Percentiles rank a stretch among this genome's conserved stretches.
phyloP scores from a whole-genome alignment of 2,329 filamentous ascomycete species.

The Pseudopyrenochaeta lycopersici region DNA sequence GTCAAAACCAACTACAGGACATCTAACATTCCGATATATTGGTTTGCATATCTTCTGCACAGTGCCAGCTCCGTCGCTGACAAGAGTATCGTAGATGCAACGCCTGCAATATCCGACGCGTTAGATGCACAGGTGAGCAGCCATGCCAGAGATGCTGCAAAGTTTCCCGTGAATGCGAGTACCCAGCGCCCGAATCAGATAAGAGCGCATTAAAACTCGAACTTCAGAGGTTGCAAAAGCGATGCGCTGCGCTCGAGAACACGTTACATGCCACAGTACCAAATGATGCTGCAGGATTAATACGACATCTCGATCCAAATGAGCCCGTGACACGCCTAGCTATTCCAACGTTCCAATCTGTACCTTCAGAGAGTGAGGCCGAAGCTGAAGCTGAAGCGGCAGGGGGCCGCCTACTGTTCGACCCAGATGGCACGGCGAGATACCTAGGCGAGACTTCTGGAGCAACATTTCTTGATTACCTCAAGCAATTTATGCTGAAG shows the following conservation, averaged over 20 bases:
- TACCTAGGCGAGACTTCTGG: conserved; percentile 37
- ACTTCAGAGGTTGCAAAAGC: conserved; percentile 28
- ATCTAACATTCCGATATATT: background rate
- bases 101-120: conserved; percentile 35
- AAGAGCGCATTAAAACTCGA: conserved; percentile 29
- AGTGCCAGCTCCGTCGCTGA: conserved; percentile 4
- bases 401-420: conserved; percentile 28
- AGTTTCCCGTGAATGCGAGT: conserved; percentile 30
- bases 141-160: conserved; percentile 34
- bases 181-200: conserved; percentile 29
- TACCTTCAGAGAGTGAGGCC: conserved; percentile 10
- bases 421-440: conserved; percentile 24
- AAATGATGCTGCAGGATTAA: conserved; percentile 21
- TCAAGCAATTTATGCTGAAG: conserved; percentile 37
- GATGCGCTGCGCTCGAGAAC: conserved; percentile 30
- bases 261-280: conserved; percentile 22
- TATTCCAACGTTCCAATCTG: conserved; percentile 15
- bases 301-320: conserved; percentile 18
- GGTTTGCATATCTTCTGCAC: background rate
- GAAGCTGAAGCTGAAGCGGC: conserved; percentile 15
- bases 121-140: conserved; percentile 36
- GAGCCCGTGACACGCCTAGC: conserved; percentile 10
- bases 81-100: conserved; percentile 29
- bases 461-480: conserved; percentile 34
- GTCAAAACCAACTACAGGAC: background rate